Evolutionary conservation across 2,329 filamentous ascomycete species (phyloP), one percentile per base, ranked within the genome.

Genomic region (Pseudopyricularia cyperi): DNA sequence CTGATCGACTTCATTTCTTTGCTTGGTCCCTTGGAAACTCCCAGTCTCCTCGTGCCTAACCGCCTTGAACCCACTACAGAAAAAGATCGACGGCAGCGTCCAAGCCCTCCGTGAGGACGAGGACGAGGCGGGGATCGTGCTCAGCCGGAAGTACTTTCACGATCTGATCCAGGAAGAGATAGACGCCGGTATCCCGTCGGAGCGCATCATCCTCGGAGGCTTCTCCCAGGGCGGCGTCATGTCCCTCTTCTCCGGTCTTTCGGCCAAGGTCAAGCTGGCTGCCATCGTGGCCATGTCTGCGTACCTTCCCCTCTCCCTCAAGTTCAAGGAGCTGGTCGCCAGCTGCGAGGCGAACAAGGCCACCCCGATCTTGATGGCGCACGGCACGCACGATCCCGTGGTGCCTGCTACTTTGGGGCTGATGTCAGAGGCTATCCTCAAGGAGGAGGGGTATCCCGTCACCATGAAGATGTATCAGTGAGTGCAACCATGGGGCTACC

Each of bases 161-260:
- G 70, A 71, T 37, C 77, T 97, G 51, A 87, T 97, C 66, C 80
- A 88, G 62, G 72, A 80, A 55, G 89, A 96, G 69, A 80, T 95
- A 52, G 79, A 85, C 52, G 77, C 82, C 52, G 89, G 89, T 54
- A 93, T 96, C 58, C 80, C 87, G 1, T 74, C 88, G 0, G 80
- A 87, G 54, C 85, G 90, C 51, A 89, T 98, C 61, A 80, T 97
- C 17, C 70, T 97, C 7, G 91, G 87, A 33, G 87, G 87, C 39
- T 93, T 91, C 73, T 87, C 82, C 24, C 81, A 97, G 68, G 91
- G 91, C 54, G 91, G 88, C 51, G 89, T 89, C 53, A 89, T 96
- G 75, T 81, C 88, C 19, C 68, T 97, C 37, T 80, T 96, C 62
- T 75, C 86, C 0, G 90, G 88, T 5, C 69, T 95, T 42, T 95